Evolutionary conservation across 108 stramenopile species (phyloP).

Genomic region (Nitzschia inconspicua): DNA sequence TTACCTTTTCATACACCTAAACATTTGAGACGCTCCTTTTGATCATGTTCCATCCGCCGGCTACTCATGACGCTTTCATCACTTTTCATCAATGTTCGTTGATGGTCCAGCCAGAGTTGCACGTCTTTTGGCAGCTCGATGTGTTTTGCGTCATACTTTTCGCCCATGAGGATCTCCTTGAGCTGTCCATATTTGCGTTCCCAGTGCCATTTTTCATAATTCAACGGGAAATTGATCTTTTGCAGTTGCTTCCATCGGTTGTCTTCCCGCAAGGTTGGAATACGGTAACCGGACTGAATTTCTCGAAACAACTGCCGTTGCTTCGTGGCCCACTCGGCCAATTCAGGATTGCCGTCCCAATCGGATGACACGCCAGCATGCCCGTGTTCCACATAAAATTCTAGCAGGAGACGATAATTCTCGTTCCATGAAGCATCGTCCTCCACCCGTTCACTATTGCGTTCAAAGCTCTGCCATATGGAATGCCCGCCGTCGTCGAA

Average conservation of each 20-base stretch:
- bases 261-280: background rate
- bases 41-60: conserved; percentile 3
- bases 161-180: background rate
- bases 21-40: no score
- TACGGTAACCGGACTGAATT: conserved; percentile 2
- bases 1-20: no score
- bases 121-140: background rate
- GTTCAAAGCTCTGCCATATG: background rate
- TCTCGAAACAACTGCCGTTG: conserved; percentile 12
- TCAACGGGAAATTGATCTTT: conserved; percentile 4
- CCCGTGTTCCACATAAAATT: conserved; percentile 8
- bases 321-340: conserved; percentile 3
- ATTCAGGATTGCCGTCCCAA: background rate
- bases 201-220: conserved; percentile 11
- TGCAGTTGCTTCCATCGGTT: conserved; percentile 3
- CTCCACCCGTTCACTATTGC: background rate
- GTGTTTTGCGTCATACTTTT: background rate
- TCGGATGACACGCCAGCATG: background rate
- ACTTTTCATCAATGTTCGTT: background rate
- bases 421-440: conserved; percentile 7
- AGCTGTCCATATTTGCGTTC: background rate
- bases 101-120: background rate
- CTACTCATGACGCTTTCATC: background rate
- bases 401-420: conserved; percentile 6
- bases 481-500: no score